Conservation (phyloP, 2,329 filamentous ascomycete species). For the Alternaria postmessia region DNA sequence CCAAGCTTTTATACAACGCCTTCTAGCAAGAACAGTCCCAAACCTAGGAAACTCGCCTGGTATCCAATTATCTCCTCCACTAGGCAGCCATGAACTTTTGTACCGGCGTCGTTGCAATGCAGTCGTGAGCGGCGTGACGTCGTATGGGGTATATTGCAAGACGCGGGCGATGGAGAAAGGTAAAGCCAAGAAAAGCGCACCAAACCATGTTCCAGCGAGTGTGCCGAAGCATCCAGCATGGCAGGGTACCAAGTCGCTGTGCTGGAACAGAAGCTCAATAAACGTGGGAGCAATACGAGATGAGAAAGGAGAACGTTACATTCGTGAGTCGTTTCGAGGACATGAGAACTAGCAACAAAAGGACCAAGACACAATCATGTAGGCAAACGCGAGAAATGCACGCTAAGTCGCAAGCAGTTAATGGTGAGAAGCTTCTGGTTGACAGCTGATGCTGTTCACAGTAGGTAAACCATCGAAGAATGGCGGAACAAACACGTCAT, state of each 20-base stretch:
- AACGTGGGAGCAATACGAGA: background rate
- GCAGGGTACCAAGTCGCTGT: constrained; percentile 7
- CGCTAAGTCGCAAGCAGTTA: constrained; percentile 1
- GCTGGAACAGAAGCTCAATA: constrained; percentile 17
- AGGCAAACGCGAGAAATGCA: background rate
- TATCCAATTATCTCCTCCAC: constrained; percentile 23
- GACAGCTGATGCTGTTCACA: constrained; percentile 9
- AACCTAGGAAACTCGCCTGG: background rate
- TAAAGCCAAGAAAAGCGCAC: constrained; percentile 1
- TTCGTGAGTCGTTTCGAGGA: constrained; percentile 14
- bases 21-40: constrained; percentile 6
- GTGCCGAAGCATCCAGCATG: constrained; percentile 26
- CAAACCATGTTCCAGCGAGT: constrained; percentile 14
- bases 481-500: constrained; percentile 6
- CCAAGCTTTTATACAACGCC: constrained; percentile 5
- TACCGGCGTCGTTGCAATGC: constrained; percentile 28
- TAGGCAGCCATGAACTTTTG: constrained; percentile 19
- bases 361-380: background rate
- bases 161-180: constrained; percentile 16
- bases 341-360: background rate
- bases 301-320: constrained; percentile 8
- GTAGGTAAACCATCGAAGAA: constrained; percentile 21
- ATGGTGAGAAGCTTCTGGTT: background rate
- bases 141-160: constrained; percentile 37
- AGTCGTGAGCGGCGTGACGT: constrained; percentile 37